phyloP scores from a whole-genome alignment of 164 flowering plant genomes.

The Santalum album region DNA sequence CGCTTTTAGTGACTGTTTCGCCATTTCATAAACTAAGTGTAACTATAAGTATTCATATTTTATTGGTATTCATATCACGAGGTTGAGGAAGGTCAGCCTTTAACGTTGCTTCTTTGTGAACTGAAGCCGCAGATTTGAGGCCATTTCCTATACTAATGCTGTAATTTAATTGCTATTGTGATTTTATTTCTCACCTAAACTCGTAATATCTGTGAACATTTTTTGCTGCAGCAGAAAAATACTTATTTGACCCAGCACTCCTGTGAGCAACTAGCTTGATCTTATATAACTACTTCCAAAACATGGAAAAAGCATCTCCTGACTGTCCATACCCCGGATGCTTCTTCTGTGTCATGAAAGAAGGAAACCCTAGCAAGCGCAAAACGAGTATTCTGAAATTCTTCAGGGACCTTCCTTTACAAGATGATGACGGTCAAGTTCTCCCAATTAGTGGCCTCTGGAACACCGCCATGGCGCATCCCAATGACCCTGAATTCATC shows the following conservation, averaged over 20 bases:
- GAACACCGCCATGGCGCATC: slow-evolving; percentile 99
- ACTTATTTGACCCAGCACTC: too few species aligned
- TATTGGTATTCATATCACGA: too few species aligned
- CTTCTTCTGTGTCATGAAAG: slow-evolving; percentile 98
- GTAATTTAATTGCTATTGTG: too few species aligned
- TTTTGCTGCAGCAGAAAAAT: slow-evolving; percentile 15
- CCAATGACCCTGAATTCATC: slow-evolving; percentile 94
- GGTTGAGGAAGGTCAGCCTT: too few species aligned
- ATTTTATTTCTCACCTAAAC: too few species aligned
- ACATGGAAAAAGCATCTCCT: slow-evolving; percentile 68
- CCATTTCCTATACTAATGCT: too few species aligned
- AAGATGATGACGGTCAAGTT: slow-evolving; percentile 97
- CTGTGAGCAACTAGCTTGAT: slow-evolving; percentile 11
- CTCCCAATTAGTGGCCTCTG: slow-evolving; percentile 97
- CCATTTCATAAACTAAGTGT: too few species aligned
- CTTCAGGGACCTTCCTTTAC: slow-evolving; percentile 91
- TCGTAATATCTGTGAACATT: too few species aligned
- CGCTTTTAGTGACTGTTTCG: too few species aligned
- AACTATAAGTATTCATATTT: too few species aligned
- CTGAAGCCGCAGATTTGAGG: too few species aligned
- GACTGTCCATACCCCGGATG: slow-evolving; percentile 99
- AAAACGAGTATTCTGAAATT: slow-evolving; percentile 80
- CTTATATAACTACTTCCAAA: slow-evolving; percentile 10
- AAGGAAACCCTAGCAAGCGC: slow-evolving; percentile 87
- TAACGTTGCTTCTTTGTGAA: too few species aligned